A percentile compares a stretch with the other conserved stretches of the same genome.
These are phyloP conservation scores for Parafenestella ontariensis DNA, from an alignment of 2,329 filamentous ascomycete genomes.

Conservation along the genomic window DNA sequence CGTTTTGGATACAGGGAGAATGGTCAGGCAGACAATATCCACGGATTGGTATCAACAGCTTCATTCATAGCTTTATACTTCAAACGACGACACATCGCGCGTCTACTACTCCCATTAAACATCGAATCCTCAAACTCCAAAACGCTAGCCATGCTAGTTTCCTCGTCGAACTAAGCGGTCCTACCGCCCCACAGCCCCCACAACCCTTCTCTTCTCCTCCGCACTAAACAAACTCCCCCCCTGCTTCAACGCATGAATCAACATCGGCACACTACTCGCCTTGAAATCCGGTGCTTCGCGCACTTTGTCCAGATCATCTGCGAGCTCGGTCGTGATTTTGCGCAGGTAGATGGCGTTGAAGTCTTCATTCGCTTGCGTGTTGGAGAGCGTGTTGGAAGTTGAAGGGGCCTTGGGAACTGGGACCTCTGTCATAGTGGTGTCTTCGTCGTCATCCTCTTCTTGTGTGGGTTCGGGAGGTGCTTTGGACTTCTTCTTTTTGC, in stretches of 20 bases:
- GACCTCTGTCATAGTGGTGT: slow-evolving; percentile 29
- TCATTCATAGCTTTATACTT: not conserved
- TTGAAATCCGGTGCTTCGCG: slow-evolving; percentile 75
- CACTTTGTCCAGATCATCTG: slow-evolving; percentile 75
- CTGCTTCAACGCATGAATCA: slow-evolving; percentile 73
- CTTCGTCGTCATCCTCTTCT: slow-evolving; percentile 8
- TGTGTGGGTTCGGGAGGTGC: too few relatives aligned
- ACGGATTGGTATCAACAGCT: not conserved
- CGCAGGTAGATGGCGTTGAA: slow-evolving; percentile 75
- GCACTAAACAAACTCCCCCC: slow-evolving; percentile 67
- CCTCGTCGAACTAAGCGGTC: not conserved
- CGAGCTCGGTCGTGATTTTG: slow-evolving; percentile 72
- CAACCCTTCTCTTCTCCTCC: slow-evolving; percentile 59
- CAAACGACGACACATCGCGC: not conserved
- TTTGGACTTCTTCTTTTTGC: slow-evolving; percentile 21
- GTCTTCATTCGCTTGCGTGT: slow-evolving; percentile 25
- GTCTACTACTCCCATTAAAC: not conserved
- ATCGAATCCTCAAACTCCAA: slow-evolving; percentile 1
- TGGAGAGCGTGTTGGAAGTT: not conserved
- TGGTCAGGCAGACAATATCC: not conserved
- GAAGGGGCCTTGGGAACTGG: not conserved
- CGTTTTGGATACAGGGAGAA: slow-evolving; percentile 3
- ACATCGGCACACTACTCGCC: slow-evolving; percentile 65
- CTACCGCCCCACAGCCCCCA: slow-evolving; percentile 12
- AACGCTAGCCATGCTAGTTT: slow-evolving; percentile 23